Percentiles rank a stretch among this genome's conserved stretches.
Conservation (phyloP, 306 rosid genomes). For the Hippophae tibetana region DNA sequence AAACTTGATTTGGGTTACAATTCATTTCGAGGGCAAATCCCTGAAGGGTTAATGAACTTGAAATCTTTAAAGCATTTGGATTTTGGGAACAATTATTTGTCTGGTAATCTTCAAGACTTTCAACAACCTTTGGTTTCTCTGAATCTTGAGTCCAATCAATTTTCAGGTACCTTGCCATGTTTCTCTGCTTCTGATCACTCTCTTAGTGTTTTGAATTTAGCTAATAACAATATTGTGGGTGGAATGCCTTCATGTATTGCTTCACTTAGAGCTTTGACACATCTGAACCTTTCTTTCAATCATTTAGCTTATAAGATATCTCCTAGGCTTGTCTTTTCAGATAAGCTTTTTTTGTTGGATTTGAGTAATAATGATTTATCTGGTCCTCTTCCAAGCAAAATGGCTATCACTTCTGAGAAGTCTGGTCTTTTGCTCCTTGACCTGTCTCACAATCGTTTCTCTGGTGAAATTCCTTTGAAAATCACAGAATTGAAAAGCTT, state of each 20-base stretch:
- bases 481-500: slow-evolving; percentile 84
- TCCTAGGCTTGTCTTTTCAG: slow-evolving; percentile 76
- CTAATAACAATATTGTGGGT: slow-evolving; percentile 76
- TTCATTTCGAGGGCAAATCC: slow-evolving; percentile 63
- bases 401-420: slow-evolving; percentile 77
- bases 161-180: slow-evolving; percentile 90
- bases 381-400: slow-evolving; percentile 77
- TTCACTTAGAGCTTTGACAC: slow-evolving; percentile 57
- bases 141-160: slow-evolving; percentile 74
- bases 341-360: slow-evolving; percentile 85
- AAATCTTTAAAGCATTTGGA: slow-evolving; percentile 60
- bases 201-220: slow-evolving; percentile 51
- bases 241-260: slow-evolving; percentile 86
- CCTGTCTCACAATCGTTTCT: slow-evolving; percentile 82
- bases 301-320: slow-evolving; percentile 63
- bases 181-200: slow-evolving; percentile 63
- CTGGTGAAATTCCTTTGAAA: slow-evolving; percentile 79
- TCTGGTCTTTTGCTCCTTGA: slow-evolving; percentile 89
- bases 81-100: slow-evolving; percentile 49
- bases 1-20: slow-evolving; percentile 46
- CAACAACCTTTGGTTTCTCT: slow-evolving; percentile 60
- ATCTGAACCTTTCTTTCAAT: slow-evolving; percentile 70
- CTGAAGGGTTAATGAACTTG: slow-evolving; percentile 55
- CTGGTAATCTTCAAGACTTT: slow-evolving; percentile 64
- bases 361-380: slow-evolving; percentile 75